These are phyloP conservation scores for Marvania coccoides DNA, from an alignment of 139 green algal genomes.

Conservation along the genomic window DNA sequence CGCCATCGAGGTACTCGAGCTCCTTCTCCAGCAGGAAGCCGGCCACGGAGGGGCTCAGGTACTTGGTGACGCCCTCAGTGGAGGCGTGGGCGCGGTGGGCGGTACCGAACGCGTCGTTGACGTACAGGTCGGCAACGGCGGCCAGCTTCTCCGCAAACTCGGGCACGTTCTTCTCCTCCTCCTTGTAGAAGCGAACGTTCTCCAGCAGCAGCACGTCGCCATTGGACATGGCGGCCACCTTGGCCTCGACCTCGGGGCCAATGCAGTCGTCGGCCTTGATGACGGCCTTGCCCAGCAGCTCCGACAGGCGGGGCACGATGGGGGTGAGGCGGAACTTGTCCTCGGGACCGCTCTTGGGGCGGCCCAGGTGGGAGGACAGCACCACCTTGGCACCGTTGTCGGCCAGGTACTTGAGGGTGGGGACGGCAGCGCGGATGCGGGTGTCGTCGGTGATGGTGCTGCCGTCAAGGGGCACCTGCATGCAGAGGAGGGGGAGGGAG, in stretches of 20 bases:
- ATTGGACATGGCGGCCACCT: conserved; percentile 64
- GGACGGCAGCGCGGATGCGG: conserved; percentile 91
- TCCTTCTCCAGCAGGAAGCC: conserved; percentile 91
- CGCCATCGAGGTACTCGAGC: conserved; percentile 91
- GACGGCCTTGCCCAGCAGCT: conserved; percentile 84
- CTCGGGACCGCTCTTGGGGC: conserved; percentile 92
- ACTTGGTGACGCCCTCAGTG: conserved; percentile 96
- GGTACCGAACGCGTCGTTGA: conserved; percentile 99
- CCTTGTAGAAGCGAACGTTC: conserved; percentile 97
- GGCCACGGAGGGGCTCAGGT: conserved; percentile 49
- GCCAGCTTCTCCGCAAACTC: conserved; percentile 94
- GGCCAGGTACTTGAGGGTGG: conserved; percentile 92
- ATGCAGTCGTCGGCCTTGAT: conserved; percentile 95
- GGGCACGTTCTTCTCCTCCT: conserved; percentile 96
- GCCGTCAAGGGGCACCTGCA: conserved; percentile 86
- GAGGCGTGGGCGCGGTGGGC: conserved; percentile 96
- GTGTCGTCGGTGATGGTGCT: conserved; percentile 96
- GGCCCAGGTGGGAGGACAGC: conserved; percentile 91
- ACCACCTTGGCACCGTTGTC: conserved; percentile 97
- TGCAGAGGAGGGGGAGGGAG: background rate
- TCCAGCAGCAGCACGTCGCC: conserved; percentile 86
- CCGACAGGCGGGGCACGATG: conserved; percentile 64
- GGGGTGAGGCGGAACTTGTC: conserved; percentile 77
- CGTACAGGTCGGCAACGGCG: conserved; percentile 86
- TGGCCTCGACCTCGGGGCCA: conserved; percentile 69